These are phyloP conservation scores for Beauveria sp. DNA, from an alignment of 2,329 filamentous ascomycete species.

Conservation along the genomic window DNA sequence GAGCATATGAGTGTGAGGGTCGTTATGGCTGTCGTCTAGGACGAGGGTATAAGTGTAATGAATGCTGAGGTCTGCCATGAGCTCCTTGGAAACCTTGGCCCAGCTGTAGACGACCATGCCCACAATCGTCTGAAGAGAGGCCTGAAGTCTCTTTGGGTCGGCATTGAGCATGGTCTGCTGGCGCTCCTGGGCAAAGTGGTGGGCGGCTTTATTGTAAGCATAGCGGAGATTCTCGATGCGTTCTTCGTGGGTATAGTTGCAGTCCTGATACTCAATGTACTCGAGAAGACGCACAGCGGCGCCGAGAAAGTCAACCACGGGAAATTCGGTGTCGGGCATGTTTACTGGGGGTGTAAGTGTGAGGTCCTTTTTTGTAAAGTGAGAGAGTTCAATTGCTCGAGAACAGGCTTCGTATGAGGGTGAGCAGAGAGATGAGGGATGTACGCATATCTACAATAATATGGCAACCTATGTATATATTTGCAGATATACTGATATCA, in stretches of 20 bases:
- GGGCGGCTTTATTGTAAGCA: constrained; percentile 14
- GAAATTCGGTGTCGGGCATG: not conserved
- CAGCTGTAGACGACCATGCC: constrained; percentile 24
- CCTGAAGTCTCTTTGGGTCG: constrained; percentile 12
- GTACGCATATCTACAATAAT: too few relatives aligned
- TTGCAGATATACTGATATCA: too few relatives aligned
- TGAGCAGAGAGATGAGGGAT: too few relatives aligned
- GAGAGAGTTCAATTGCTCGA: too few relatives aligned
- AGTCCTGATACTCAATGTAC: constrained; percentile 15
- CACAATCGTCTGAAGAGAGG: constrained; percentile 18
- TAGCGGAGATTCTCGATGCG: constrained; percentile 13
- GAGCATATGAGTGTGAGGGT: constrained; percentile 13
- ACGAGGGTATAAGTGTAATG: constrained; percentile 17
- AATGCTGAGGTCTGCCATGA: constrained; percentile 17
- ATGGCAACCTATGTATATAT: too few relatives aligned
- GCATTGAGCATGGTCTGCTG: constrained; percentile 11
- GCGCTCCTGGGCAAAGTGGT: constrained; percentile 15
- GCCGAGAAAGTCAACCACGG: constrained; percentile 7
- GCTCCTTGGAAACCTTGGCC: constrained; percentile 16
- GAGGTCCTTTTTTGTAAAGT: too few relatives aligned
- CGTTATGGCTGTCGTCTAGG: constrained; percentile 15
- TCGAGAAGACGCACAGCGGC: constrained; percentile 14
- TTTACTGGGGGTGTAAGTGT: not conserved
- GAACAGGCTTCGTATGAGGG: too few relatives aligned
- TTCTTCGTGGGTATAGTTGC: constrained; percentile 14